Evolutionary conservation across 805 yeast species (phyloP).

Genomic region (Sugiyamaella chiloensis): DNA sequence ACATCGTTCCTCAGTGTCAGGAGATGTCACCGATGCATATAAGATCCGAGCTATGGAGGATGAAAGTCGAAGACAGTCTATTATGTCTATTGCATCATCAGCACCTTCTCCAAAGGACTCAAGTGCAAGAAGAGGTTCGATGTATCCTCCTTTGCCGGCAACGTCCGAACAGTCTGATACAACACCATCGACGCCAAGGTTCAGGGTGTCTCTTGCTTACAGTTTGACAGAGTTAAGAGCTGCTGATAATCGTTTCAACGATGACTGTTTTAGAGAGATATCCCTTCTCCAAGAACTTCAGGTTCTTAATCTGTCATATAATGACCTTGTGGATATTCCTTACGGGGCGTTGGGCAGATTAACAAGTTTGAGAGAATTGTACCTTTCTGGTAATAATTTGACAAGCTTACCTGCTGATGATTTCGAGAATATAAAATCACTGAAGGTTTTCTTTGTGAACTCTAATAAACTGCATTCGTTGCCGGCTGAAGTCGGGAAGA

Average conservation of each 20-base stretch:
- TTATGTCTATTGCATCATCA: constrained; percentile 17
- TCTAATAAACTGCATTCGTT: constrained; percentile 81
- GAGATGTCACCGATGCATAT: constrained; percentile 2
- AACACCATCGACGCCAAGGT: constrained; percentile 13
- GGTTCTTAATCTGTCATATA: constrained; percentile 74
- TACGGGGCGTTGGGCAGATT: constrained; percentile 61
- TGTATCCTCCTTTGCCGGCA: constrained; percentile 10
- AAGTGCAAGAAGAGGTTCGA: constrained; percentile 19
- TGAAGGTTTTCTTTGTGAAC: constrained; percentile 66
- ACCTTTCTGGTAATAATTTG: constrained; percentile 78
- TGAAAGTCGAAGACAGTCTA: constrained; percentile 16
- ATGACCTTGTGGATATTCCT: constrained; percentile 79
- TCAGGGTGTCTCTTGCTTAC: constrained; percentile 38
- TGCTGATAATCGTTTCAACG: constrained; percentile 81
- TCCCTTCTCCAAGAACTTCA: constrained; percentile 56
- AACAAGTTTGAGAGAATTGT: constrained; percentile 57
- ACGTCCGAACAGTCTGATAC: constrained; percentile 6
- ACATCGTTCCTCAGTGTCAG: constrained; percentile 1
- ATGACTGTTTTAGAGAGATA: constrained; percentile 68
- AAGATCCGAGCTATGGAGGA: constrained; percentile 1
- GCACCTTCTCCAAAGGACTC: constrained; percentile 20
- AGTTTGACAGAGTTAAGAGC: constrained; percentile 57
- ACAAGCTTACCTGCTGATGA: constrained; percentile 83
- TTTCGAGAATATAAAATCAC: constrained; percentile 55
- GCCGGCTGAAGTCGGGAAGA: constrained; percentile 82